Evolutionary conservation across 140 eudicot genomes (phyloP), one percentile per base, ranked within the genome.

Genomic region (Cichorium intybus): DNA sequence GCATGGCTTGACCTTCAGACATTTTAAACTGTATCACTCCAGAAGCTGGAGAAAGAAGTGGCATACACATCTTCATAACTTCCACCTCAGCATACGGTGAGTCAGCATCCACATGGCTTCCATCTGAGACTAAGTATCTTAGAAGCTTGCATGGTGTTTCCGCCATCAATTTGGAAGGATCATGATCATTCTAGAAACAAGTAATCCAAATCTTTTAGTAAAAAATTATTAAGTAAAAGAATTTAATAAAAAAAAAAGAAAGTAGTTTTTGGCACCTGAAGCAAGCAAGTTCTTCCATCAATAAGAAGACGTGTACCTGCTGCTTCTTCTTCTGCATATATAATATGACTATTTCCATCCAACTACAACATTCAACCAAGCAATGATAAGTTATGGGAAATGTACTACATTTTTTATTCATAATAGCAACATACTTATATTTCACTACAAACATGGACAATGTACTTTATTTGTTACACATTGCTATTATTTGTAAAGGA

Each of bases 31-130:
- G 97, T 49, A 94, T 81, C 21, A 80, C 81, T 26, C 99, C 99
- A 65, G 99, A 79, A 56, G 97, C 95, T 5, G 99, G 99, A 5
- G 97, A 94, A 69, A 94, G 99, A 68, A 94, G 93, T 24, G 99
- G 99, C 99, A 94, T 94, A 64, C 99, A 94, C 99, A 94, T 94
- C 78, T 94, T 94, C 99, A 94, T 94, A 60, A 94, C 99, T 79
- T 94, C 99, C 22, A 94, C 99, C 79, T 94, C 99, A 16, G 88
- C 99, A 76, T 80, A 94, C n/a, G 97, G 99, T 47, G 87, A 70
- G 72, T 94, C 99, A 20, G 99, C 97, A 66, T 89, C 97, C 28
- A 94, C 85, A 68, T 94, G 99, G 75, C 95, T 83, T 46, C 85
- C 82, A 84, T 94, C 95, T 1, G 70, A 43, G 26, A 94, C 89